These are phyloP conservation scores for Tylopilus felleus DNA, from an alignment of 768 basidiomycete species.

Conservation along the genomic window DNA sequence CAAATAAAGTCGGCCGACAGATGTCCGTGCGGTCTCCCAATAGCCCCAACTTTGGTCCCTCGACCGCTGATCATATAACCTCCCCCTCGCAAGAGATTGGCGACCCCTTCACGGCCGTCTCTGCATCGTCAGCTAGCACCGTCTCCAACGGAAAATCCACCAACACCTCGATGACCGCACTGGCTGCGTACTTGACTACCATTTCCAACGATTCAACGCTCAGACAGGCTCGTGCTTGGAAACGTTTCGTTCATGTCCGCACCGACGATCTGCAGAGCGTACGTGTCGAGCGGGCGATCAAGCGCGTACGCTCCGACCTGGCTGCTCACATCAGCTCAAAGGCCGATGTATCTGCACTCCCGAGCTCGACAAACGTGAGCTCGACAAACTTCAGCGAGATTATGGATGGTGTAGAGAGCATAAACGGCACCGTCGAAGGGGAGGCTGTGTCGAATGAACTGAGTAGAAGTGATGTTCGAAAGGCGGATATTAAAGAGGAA, in stretches of 20 bases:
- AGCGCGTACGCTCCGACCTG: conserved; percentile 81
- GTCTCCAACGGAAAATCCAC: conserved; percentile 25
- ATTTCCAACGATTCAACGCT: conserved; percentile 65
- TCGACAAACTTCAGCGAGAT: conserved; percentile 34
- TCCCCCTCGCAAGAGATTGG: conserved; percentile 54
- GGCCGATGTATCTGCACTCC: conserved; percentile 23
- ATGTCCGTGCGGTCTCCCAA: conserved; percentile 34
- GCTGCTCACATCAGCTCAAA: conserved; percentile 60
- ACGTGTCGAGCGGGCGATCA: conserved; percentile 82
- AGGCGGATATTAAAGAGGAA: conserved; percentile 27
- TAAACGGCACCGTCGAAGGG: conserved; percentile 23
- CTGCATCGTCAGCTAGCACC: conserved; percentile 26
- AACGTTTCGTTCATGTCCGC: conserved; percentile 79
- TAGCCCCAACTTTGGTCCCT: conserved; percentile 32
- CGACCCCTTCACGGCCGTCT: conserved; percentile 58
- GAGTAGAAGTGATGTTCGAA: conserved; percentile 15
- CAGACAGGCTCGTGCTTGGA: conserved; percentile 71
- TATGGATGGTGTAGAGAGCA: conserved; percentile 30
- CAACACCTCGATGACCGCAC: conserved; percentile 56
- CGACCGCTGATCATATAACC: conserved; percentile 35
- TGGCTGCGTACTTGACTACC: conserved; percentile 78
- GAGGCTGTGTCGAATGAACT: conserved; percentile 19
- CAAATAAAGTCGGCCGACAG: conserved; percentile 47
- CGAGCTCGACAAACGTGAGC: conserved; percentile 25
- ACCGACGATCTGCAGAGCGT: conserved; percentile 87